Evolutionary conservation across 2,329 filamentous ascomycete genomes (phyloP).

Genomic region (Nothomitra cinnamomea): DNA sequence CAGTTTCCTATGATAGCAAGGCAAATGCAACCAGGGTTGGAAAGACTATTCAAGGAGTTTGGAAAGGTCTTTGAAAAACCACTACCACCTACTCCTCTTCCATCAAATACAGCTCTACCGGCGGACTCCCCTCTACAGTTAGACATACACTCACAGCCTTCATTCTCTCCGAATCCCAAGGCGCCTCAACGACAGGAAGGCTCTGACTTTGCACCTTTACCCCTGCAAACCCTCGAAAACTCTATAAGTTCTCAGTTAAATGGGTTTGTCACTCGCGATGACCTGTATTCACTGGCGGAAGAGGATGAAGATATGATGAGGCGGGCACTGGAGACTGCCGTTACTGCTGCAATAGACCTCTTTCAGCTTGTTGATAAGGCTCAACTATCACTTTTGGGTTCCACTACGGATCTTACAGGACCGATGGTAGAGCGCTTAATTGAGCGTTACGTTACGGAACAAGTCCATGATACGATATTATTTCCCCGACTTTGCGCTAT

Average conservation of each 20-base stretch:
- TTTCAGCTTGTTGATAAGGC: constrained; percentile 95
- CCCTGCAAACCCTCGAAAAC: neutral
- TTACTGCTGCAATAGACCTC: constrained; percentile 84
- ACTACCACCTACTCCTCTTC: constrained; percentile 38
- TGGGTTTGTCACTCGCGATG: constrained; percentile 31
- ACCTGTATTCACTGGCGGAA: neutral
- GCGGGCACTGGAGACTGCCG: constrained; percentile 73
- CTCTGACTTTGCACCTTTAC: neutral
- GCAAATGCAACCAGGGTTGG: constrained; percentile 86
- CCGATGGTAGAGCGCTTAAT: constrained; percentile 86
- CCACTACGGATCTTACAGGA: constrained; percentile 84
- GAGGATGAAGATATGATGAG: constrained; percentile 92
- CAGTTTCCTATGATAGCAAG: constrained; percentile 90
- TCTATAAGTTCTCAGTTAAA: constrained; percentile 21
- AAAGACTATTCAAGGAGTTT: constrained; percentile 82
- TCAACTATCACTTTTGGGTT: constrained; percentile 76
- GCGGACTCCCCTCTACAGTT: too few species aligned
- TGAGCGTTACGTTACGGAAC: constrained; percentile 84
- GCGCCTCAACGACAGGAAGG: neutral
- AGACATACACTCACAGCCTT: neutral
- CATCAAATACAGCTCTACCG: neutral
- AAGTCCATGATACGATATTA: constrained; percentile 68
- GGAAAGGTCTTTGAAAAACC: constrained; percentile 71
- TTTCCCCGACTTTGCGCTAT: constrained; percentile 70
- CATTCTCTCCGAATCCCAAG: too few species aligned